Evolutionary conservation across 345 rosid genomes (phyloP).

Genomic region (Pelargonium nanum): DNA sequence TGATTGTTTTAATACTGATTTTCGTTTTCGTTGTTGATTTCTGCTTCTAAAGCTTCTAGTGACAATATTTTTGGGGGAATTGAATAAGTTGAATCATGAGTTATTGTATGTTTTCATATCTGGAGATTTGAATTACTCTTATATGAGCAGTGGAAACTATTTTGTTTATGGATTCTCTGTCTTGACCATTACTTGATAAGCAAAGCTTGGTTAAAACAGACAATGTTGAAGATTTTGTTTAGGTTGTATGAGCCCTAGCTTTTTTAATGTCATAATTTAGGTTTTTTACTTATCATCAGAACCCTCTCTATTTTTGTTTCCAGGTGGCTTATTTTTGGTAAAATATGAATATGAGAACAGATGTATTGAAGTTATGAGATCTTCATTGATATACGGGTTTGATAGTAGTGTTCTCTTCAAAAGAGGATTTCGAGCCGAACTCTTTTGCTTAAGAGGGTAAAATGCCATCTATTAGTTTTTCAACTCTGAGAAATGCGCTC

Average conservation of each 20-base stretch:
- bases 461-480: constrained; percentile 47
- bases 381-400: neutral
- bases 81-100: neutral
- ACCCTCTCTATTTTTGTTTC: neutral
- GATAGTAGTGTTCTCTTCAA: neutral
- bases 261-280: neutral
- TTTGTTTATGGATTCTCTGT: neutral
- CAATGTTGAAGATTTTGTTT: neutral
- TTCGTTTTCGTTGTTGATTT: neutral
- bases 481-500: constrained; percentile 41
- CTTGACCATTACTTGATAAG: too few species aligned
- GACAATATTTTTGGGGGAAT: neutral
- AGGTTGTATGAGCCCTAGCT: neutral
- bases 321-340: neutral
- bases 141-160: too few species aligned
- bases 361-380: constrained; percentile 14
- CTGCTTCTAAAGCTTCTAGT: neutral
- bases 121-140: neutral
- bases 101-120: neutral
- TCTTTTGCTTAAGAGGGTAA: constrained; percentile 29
- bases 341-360: neutral
- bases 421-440: constrained; percentile 10
- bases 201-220: neutral
- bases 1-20: neutral
- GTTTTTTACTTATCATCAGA: neutral